Base-by-base conservation (phyloP, 2,329 filamentous ascomycete species). In the Alternaria sp. region DNA sequence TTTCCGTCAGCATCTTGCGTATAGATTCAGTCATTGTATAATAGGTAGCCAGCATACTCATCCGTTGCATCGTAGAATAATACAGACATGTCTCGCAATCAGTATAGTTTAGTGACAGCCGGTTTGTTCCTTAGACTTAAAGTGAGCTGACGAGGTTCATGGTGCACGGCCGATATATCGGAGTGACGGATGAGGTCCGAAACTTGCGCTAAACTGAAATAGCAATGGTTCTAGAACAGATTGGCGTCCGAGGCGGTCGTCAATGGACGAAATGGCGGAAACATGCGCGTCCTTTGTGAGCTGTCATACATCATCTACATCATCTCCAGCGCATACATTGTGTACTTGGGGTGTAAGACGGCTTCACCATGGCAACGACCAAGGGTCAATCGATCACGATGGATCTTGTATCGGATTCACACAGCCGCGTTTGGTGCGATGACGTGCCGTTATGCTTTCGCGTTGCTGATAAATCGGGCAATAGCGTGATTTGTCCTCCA, bases 391-490 rank as follows among this genome's bases (percentile, higher is more conserved):
- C 7, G 20, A 12, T 24, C 30, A 48, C 30, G 30, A 48, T 24
- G 18, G 12, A 24, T 30, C 22, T 14, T 41, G 38, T 12, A 9
- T 38, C 20, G 55, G 36, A 38, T 30, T 38, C 28, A 14, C 42
- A 20, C 43, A 28, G 34, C 53, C 43, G 46, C n/a, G 20, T 51
- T 39, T 26, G 30, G 57, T 36, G 55, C 56, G 56, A 65, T 67
- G 65, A 71, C 62, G 66, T 67, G 48, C 44, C 28, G 51, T 51
- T 48, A 24, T 41, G n/a, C 38, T 39, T 57, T 30, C 49, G 62
- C 26, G 51, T 39, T 72, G 71, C 71, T 74, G 69, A 74, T 70
- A 73, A 74, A 74, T 74, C 66, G 62, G 65, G 42, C 32, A 28
- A 55, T 55, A 38, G 43, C 26, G 32, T 32, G 30, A 36, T 48